These are phyloP conservation scores for Diaporthe aspalathi DNA, from an alignment of 2,329 filamentous ascomycete genomes.

Conservation along the genomic window DNA sequence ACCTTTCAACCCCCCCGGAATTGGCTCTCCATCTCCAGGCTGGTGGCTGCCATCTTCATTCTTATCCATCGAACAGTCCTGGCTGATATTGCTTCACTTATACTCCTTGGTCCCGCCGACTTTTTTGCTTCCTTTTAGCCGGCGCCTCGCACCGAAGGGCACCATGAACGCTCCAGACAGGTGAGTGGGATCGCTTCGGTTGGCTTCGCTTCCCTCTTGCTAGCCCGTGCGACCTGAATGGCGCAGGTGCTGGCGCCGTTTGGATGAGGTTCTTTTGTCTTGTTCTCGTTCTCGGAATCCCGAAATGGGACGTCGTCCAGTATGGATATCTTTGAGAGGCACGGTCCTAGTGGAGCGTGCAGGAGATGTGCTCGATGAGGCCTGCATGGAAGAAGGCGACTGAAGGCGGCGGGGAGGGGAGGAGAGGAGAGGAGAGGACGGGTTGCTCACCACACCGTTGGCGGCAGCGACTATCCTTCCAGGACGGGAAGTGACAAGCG, in stretches of 20 bases:
- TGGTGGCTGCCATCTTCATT: slow-evolving; percentile 6
- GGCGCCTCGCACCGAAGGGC: slow-evolving; percentile 9
- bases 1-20: neutral
- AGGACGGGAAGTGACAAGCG: neutral
- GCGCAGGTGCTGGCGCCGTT: no score
- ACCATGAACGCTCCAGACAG: slow-evolving; percentile 69
- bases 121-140: neutral
- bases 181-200: slow-evolving; percentile 51
- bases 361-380: neutral
- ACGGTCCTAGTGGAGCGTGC: slow-evolving; percentile 27
- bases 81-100: neutral
- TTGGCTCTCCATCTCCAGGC: slow-evolving; percentile 5
- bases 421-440: neutral
- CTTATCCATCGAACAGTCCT: neutral
- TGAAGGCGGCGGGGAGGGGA: neutral
- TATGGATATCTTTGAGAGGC: neutral
- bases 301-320: neutral
- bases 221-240: neutral
- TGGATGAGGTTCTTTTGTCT: no score
- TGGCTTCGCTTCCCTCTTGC: neutral
- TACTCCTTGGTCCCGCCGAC: neutral
- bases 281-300: neutral
- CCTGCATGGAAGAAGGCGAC: neutral
- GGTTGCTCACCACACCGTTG: neutral
- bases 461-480: neutral